These are phyloP conservation scores for Hagleromyces aurorensis DNA, from an alignment of 805 yeast genomes.

Conservation along the genomic window DNA sequence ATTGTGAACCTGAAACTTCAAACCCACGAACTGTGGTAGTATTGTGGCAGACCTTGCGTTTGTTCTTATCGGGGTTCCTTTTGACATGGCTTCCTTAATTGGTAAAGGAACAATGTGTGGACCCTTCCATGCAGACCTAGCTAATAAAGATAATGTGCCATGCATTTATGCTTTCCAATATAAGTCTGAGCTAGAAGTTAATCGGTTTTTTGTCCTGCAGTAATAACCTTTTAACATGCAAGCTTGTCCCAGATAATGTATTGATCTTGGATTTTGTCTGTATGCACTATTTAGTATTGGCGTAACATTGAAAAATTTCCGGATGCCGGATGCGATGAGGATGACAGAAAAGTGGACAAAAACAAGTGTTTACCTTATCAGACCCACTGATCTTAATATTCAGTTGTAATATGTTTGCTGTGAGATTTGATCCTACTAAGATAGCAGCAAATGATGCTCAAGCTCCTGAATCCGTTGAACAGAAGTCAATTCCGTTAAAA, in stretches of 20 bases:
- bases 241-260: neutral
- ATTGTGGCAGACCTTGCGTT: conserved; percentile 93
- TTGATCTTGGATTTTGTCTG: neutral
- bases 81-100: conserved; percentile 72
- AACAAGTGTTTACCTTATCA: neutral
- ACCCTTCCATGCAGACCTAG: conserved; percentile 62
- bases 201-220: neutral
- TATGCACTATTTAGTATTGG: conserved; percentile 1
- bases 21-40: conserved; percentile 91
- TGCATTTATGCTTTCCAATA: conserved; percentile 2
- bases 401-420: conserved; percentile 49
- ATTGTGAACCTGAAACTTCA: conserved; percentile 90
- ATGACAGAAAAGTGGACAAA: conserved; percentile 1
- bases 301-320: conserved; percentile 6
- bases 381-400: neutral
- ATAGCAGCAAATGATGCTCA: conserved; percentile 7
- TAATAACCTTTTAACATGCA: conserved; percentile 1
- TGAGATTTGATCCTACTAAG: conserved; percentile 49
- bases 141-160: conserved; percentile 31
- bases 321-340: conserved; percentile 7
- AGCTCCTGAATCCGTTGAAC: conserved; percentile 1
- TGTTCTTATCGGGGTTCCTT: conserved; percentile 86
- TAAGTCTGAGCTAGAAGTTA: neutral
- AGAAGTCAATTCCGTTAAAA: conserved; percentile 19
- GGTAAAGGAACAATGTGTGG: conserved; percentile 95